Percentiles rank a stretch among this genome's conserved stretches.
Evolutionary conservation across 768 basidiomycete species (phyloP).

Genomic region (Piloderma croceum): DNA sequence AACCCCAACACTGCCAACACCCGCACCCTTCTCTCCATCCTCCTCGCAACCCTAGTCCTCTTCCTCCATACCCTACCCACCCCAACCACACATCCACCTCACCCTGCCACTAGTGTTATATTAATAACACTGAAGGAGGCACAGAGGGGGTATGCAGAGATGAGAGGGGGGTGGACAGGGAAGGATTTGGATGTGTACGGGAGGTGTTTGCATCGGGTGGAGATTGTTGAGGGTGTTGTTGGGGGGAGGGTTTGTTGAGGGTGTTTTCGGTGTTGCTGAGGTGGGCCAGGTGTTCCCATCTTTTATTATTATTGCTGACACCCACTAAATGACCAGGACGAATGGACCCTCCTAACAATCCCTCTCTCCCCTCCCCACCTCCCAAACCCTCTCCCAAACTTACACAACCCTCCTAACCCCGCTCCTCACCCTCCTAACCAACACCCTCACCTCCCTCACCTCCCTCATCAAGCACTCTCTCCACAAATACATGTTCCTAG

Average conservation of each 20-base stretch:
- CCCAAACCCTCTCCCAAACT: slow-evolving; percentile 51
- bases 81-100: slow-evolving; percentile 77
- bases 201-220: slow-evolving; percentile 64
- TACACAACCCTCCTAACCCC: slow-evolving; percentile 61
- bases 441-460: slow-evolving; percentile 58
- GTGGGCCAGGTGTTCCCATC: slow-evolving; percentile 34
- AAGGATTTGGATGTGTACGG: slow-evolving; percentile 71
- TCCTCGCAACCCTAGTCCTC: slow-evolving; percentile 53
- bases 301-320: neutral
- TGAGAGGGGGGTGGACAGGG: slow-evolving; percentile 74
- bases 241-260: slow-evolving; percentile 65
- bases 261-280: slow-evolving; percentile 61
- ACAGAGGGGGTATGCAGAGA: slow-evolving; percentile 78
- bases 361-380: slow-evolving; percentile 56
- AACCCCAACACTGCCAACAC: slow-evolving; percentile 46
- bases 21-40: slow-evolving; percentile 47
- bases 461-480: slow-evolving; percentile 68
- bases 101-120: slow-evolving; percentile 66
- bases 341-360: slow-evolving; percentile 58
- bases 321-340: no score
- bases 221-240: slow-evolving; percentile 57
- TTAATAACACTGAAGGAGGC: slow-evolving; percentile 65
- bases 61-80: slow-evolving; percentile 70
- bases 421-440: slow-evolving; percentile 58
- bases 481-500: slow-evolving; percentile 77